Conservation (phyloP, 164 flowering plant genomes). For the Taxillus chinensis region DNA sequence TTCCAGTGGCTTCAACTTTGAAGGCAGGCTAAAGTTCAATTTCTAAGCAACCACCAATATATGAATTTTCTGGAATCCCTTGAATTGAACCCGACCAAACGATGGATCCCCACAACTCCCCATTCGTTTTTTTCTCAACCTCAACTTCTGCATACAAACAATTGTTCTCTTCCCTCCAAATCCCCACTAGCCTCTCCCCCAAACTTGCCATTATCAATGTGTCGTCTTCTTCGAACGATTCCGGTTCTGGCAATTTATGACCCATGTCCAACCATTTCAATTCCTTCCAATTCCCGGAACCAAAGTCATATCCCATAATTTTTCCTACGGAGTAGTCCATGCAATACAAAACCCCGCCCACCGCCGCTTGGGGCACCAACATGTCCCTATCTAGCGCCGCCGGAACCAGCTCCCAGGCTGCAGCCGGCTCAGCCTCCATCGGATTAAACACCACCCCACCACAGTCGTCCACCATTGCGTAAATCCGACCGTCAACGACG, state of each 20-base stretch:
- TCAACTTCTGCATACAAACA: slow-evolving; percentile 65
- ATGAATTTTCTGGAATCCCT: slow-evolving; percentile 33
- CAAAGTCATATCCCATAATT: slow-evolving; percentile 59
- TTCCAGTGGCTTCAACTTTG: too few relatives aligned
- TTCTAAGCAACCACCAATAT: slow-evolving; percentile 51
- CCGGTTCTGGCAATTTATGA: slow-evolving; percentile 42
- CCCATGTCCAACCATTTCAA: slow-evolving; percentile 51
- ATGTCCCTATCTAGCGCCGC: slow-evolving; percentile 62
- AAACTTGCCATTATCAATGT: slow-evolving; percentile 50
- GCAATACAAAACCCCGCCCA: slow-evolving; percentile 61
- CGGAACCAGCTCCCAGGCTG: slow-evolving; percentile 46
- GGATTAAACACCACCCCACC: slow-evolving; percentile 65
- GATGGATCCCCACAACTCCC: slow-evolving; percentile 45
- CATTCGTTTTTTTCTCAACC: slow-evolving; percentile 30
- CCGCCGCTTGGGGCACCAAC: slow-evolving; percentile 74
- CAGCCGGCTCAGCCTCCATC: slow-evolving; percentile 21
- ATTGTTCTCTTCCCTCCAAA: slow-evolving; percentile 53
- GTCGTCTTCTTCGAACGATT: too few relatives aligned
- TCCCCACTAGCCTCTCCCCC: slow-evolving; percentile 61
- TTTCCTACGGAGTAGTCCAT: slow-evolving; percentile 72
- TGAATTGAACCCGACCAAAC: slow-evolving; percentile 44
- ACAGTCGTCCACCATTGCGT: slow-evolving; percentile 62
- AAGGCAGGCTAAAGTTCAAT: slow-evolving; percentile 23
- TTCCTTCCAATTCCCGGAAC: slow-evolving; percentile 48
- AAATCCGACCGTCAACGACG: slow-evolving; percentile 44